A percentile compares a stretch with the other conserved stretches of the same genome.
Conservation (phyloP, 148 eudicot genomes). For the Spergularia marina region DNA sequence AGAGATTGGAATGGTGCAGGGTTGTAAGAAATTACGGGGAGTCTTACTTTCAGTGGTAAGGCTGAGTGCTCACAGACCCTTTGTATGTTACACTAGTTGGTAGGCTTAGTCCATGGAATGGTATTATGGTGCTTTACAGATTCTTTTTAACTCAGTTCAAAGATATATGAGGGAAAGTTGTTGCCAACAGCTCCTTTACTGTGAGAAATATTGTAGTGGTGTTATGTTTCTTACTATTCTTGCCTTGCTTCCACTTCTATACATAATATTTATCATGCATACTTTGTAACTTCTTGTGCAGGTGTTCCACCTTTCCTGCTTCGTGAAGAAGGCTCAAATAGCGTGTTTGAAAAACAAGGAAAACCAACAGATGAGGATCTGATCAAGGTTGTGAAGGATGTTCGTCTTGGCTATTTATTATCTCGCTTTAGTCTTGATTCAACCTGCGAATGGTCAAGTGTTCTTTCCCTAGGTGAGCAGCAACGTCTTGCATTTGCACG, state of each 20-base stretch:
- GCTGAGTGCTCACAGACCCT: background rate
- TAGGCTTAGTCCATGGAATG: no score
- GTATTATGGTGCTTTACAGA: no score
- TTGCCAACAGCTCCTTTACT: no score
- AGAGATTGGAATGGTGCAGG: no score
- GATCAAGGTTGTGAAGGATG: constrained; percentile 70
- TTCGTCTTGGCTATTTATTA: constrained; percentile 70
- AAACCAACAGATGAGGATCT: constrained; percentile 77
- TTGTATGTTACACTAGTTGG: background rate
- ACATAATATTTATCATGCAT: background rate
- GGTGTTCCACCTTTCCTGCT: constrained; percentile 60
- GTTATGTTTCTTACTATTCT: background rate
- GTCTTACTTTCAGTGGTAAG: background rate
- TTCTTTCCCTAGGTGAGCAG: constrained; percentile 95
- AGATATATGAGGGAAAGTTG: no score
- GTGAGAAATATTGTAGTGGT: background rate
- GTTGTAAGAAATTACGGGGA: background rate
- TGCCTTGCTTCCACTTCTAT: background rate
- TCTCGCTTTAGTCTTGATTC: constrained; percentile 75
- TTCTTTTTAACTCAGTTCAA: no score
- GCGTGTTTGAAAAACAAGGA: constrained; percentile 28
- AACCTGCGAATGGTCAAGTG: constrained; percentile 82
- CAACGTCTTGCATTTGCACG: constrained; percentile 98
- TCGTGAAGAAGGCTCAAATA: constrained; percentile 25
- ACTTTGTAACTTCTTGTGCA: constrained; percentile 22